phyloP scores from a whole-genome alignment of 73 alveolate genomes.

The Paramecium bursaria region DNA sequence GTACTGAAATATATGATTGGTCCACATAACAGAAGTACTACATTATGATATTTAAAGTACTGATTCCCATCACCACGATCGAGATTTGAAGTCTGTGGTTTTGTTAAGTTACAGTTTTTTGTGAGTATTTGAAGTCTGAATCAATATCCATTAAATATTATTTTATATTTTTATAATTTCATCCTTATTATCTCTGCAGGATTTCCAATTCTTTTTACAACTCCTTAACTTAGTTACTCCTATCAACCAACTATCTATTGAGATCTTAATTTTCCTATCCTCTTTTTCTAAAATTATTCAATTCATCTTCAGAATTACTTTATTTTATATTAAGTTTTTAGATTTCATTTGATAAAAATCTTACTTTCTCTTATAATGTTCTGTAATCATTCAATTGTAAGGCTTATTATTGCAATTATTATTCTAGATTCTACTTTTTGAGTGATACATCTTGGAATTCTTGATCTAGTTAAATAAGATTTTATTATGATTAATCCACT shows the following conservation, averaged over 20 bases:
- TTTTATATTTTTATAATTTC: neutral
- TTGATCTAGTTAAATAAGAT: neutral
- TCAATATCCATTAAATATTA: no score
- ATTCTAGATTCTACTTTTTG: neutral
- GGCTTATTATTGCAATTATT: neutral
- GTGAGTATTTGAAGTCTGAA: no score
- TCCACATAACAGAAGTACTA: no score
- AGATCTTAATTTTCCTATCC: slow-evolving; percentile 34
- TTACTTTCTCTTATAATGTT: slow-evolving; percentile 3
- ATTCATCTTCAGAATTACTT: slow-evolving; percentile 34
- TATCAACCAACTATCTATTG: slow-evolving; percentile 37
- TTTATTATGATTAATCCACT: slow-evolving; percentile 17
- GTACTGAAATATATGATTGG: no score
- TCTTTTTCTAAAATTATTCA: slow-evolving; percentile 36
- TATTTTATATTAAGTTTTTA: neutral
- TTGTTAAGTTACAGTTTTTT: no score
- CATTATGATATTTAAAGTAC: no score
- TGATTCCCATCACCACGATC: no score
- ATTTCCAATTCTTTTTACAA: neutral
- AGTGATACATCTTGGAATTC: no score
- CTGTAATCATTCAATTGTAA: neutral
- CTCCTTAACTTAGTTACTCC: neutral
- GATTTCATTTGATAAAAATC: slow-evolving; percentile 31
- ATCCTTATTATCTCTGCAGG: slow-evolving; percentile 13
- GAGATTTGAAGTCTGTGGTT: no score